phyloP scores from a whole-genome alignment of 495 filamentous ascomycete species.

The Chaetomium cochliodes region DNA sequence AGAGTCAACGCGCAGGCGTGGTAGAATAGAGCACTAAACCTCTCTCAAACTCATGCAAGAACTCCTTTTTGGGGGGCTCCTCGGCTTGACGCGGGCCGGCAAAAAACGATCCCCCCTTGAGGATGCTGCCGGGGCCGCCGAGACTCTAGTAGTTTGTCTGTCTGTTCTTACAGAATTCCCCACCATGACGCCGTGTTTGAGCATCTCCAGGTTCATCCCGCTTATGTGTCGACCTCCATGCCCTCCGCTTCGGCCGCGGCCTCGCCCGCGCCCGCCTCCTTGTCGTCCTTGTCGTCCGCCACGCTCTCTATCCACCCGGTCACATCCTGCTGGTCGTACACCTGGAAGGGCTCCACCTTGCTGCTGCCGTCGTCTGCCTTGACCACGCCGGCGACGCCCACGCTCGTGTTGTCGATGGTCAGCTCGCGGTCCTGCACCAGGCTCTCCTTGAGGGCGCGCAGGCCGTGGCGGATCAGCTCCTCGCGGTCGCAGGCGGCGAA shows the following conservation, averaged over 20 bases:
- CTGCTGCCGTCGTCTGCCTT: slow-evolving; percentile 46
- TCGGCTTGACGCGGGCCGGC: too few relatives aligned
- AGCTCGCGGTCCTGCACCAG: slow-evolving; percentile 95
- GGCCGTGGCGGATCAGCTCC: slow-evolving; percentile 84
- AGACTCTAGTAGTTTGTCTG: slow-evolving; percentile 8
- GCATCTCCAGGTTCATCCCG: neutral
- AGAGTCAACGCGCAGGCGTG: neutral
- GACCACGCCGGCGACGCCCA: slow-evolving; percentile 72
- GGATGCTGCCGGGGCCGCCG: neutral
- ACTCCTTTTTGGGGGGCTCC: neutral
- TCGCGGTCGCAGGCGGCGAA: slow-evolving; percentile 72
- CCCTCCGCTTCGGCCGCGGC: slow-evolving; percentile 48
- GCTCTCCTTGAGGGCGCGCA: slow-evolving; percentile 91
- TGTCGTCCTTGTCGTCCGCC: slow-evolving; percentile 56
- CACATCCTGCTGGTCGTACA: slow-evolving; percentile 87
- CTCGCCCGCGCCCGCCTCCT: slow-evolving; percentile 41
- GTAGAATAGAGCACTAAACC: neutral
- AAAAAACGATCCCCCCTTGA: neutral
- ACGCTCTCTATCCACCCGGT: slow-evolving; percentile 71
- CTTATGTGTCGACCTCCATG: slow-evolving; percentile 76
- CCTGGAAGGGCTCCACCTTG: slow-evolving; percentile 77
- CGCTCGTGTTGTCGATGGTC: slow-evolving; percentile 91
- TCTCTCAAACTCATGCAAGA: neutral
- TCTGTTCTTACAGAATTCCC: neutral
- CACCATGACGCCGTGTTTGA: neutral